Conservation (phyloP, 148 eudicot species). For the Rhododendron griersonianum region DNA sequence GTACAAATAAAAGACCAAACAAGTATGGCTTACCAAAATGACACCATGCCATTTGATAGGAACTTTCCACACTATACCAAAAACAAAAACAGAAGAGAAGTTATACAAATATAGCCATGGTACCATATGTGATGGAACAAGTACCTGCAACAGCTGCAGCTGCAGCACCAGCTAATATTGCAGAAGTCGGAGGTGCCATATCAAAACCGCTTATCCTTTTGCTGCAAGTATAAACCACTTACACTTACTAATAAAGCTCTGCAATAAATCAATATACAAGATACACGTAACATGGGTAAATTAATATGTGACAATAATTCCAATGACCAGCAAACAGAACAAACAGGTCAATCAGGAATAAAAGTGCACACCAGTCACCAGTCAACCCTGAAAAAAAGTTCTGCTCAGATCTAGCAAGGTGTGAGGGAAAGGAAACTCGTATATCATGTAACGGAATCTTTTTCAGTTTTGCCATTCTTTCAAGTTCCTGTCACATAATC, state of each 20-base stretch:
- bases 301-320: no score
- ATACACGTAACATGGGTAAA: not conserved
- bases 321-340: not conserved
- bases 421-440: not conserved
- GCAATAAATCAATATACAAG: not conserved
- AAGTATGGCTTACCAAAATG: constrained; percentile 81
- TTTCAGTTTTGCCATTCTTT: not conserved
- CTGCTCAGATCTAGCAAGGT: not conserved
- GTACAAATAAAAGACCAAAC: constrained; percentile 39
- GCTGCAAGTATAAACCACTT: constrained; percentile 45
- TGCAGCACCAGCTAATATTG: constrained; percentile 58
- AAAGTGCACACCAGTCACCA: not conserved
- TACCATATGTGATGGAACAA: constrained; percentile 16
- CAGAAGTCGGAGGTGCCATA: constrained; percentile 96
- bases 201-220: constrained; percentile 96
- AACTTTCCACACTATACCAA: constrained; percentile 80
- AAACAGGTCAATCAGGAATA: not conserved
- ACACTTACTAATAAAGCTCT: not conserved
- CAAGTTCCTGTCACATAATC: not conserved
- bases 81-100: constrained; percentile 41
- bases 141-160: constrained; percentile 50
- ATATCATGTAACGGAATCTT: not conserved
- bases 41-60: constrained; percentile 72
- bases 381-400: not conserved
- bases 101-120: constrained; percentile 34